Base-by-base conservation (phyloP, 371 early-diverging fungal species). In the Mortierella sp. region DNA sequence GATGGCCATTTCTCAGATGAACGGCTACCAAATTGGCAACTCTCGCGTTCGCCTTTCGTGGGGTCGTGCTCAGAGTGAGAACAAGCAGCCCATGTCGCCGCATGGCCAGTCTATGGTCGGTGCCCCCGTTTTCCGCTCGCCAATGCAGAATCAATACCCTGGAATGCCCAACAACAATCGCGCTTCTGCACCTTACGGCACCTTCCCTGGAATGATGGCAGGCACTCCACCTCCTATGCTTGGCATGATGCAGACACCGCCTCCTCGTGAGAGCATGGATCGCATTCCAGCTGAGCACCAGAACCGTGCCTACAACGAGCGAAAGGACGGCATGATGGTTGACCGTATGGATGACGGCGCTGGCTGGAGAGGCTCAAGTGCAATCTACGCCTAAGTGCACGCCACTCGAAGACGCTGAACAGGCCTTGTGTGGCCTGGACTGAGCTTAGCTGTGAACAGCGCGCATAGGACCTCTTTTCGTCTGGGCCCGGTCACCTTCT, bases 11-110 rank as follows among this genome's bases (percentile, higher is more conserved):
- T 91, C 90, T 72, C 93, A 95, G 80, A 93, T 98, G 94, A 96
- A 97, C 83, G 96, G 97, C 14, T 94, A 93, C 78, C 86, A 93
- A 71, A 93, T 98, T 75, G 96, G 92, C 9, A 92, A 90, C 34
- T 96, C 96, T 4, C 91, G 96, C 53, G 94, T 98, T 40, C 93
- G 98, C 53, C 89, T 98, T 28, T 96, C 96, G 31, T 98, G 98
- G 98, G 98, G 98, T 28, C 92, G 96, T 67, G 93, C 96, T 10
- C 96, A 95, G 78, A 91, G 81, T 61, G 91, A 91, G 69, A 87
- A 86, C 54, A 88, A 84, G 50, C 31, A 46, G 73, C 81, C 82
- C 37, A 57, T 82, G 78, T 82, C 85, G 26, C 78, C 81, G 51
- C 85, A 75, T 70, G 78, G 73, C 8, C 67, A 75, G 2, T 72